A percentile compares a stretch with the other conserved stretches of the same genome.
These are phyloP conservation scores for Adiantum capillusveneris DNA, from an alignment of 75 land plant species.

Conservation along the genomic window DNA sequence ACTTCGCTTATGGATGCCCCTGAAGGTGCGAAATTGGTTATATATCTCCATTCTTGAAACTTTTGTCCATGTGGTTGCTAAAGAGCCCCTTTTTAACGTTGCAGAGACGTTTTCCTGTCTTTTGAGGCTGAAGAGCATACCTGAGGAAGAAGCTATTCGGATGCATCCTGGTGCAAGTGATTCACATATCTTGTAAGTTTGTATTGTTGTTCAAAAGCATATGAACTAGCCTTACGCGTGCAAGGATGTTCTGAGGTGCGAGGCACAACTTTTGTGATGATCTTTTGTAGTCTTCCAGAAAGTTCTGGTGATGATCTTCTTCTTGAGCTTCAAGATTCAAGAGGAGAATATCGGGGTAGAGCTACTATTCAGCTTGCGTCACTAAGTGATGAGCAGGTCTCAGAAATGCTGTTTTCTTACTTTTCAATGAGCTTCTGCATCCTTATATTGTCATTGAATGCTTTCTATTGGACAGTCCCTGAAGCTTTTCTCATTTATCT, in stretches of 20 bases:
- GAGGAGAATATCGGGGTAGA: slow-evolving; percentile 38
- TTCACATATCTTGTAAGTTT: slow-evolving; percentile 69
- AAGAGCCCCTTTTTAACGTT: not conserved
- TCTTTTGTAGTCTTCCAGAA: slow-evolving; percentile 51
- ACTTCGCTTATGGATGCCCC: slow-evolving; percentile 26
- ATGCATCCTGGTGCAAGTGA: slow-evolving; percentile 42
- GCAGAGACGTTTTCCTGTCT: slow-evolving; percentile 51
- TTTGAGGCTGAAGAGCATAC: slow-evolving; percentile 50
- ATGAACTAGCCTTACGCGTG: too few relatives aligned
- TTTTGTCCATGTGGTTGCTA: not conserved
- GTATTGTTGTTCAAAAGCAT: too few relatives aligned
- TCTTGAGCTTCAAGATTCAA: slow-evolving; percentile 51
- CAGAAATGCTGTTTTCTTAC: too few relatives aligned
- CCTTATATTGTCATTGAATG: too few relatives aligned
- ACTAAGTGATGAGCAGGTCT: slow-evolving; percentile 48
- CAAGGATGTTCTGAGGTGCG: not conserved
- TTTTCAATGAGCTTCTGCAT: too few relatives aligned
- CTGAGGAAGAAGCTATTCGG: slow-evolving; percentile 27
- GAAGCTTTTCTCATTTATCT: too few relatives aligned
- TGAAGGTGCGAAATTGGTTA: slow-evolving; percentile 49
- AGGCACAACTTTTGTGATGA: not conserved
- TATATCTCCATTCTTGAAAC: not conserved
- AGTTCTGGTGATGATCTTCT: slow-evolving; percentile 58
- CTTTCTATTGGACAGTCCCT: too few relatives aligned
- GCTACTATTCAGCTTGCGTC: slow-evolving; percentile 47